Evolutionary conservation across 2,329 filamentous ascomycete species (phyloP).

Genomic region (Alternaria gansuensis): DNA sequence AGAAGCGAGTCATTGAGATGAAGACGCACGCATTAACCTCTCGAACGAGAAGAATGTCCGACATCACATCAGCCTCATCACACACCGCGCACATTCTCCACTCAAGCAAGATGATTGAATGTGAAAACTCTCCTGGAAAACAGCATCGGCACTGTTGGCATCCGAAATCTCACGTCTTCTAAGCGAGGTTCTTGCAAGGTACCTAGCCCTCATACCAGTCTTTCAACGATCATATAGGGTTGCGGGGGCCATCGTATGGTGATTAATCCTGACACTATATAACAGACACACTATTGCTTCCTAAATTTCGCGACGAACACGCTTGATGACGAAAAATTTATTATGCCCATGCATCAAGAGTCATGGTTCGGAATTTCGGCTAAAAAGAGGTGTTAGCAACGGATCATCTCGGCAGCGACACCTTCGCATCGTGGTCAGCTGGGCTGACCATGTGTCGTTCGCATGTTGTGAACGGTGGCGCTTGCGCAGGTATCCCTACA

Average conservation of each 20-base stretch:
- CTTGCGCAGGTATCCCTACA: conserved; percentile 11
- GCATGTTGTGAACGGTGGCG: conserved; percentile 20
- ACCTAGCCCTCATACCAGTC: not conserved
- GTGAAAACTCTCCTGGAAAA: conserved; percentile 2
- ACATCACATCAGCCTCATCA: conserved; percentile 4
- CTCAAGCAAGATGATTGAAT: conserved; percentile 3
- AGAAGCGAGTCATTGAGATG: conserved; percentile 12
- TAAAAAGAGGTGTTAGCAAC: not conserved
- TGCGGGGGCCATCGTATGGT: conserved; percentile 8
- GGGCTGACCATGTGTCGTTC: conserved; percentile 14
- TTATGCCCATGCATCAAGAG: conserved; percentile 4
- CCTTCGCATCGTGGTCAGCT: conserved; percentile 5
- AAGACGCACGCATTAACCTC: conserved; percentile 11
- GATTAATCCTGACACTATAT: conserved; percentile 8
- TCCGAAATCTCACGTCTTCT: not conserved
- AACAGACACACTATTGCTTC: conserved; percentile 6
- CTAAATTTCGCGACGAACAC: not conserved
- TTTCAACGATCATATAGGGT: conserved; percentile 10
- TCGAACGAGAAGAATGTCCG: conserved; percentile 14
- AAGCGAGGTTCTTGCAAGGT: not conserved
- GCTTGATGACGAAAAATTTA: conserved; percentile 10
- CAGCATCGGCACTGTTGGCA: conserved; percentile 1
- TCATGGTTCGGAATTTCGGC: conserved; percentile 17
- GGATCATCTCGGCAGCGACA: conserved; percentile 10
- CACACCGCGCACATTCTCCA: conserved; percentile 1